phyloP scores from a whole-genome alignment of 2,329 filamentous ascomycete genomes.

The Xylariomycetidae sp. region DNA sequence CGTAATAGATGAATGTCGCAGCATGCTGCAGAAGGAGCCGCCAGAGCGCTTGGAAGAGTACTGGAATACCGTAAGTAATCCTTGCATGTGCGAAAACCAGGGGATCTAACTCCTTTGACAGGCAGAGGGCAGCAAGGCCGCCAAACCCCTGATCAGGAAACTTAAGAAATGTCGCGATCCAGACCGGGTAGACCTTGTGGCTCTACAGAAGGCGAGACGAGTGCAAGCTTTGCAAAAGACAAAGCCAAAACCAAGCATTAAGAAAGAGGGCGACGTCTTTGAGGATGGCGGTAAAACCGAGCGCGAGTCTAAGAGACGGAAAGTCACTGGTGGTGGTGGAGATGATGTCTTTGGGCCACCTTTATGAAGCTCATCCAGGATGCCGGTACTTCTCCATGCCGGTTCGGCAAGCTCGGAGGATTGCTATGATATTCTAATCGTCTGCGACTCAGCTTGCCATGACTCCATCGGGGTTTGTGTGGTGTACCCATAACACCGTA shows the following conservation, averaged over 20 bases:
- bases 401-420: too few species aligned
- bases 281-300: slow-evolving; percentile 30
- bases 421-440: too few species aligned
- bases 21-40: slow-evolving; percentile 52
- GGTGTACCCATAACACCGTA: too few species aligned
- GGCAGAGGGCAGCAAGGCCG: slow-evolving; percentile 42
- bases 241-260: slow-evolving; percentile 29
- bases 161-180: slow-evolving; percentile 71
- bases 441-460: too few species aligned
- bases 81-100: slow-evolving; percentile 14
- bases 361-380: slow-evolving; percentile 14
- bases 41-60: slow-evolving; percentile 51
- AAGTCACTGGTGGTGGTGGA: slow-evolving; percentile 16
- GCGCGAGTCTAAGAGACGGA: slow-evolving; percentile 35
- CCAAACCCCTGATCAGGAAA: slow-evolving; percentile 61
- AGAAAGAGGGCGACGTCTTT: slow-evolving; percentile 45
- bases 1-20: slow-evolving; percentile 46
- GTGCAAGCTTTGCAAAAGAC: slow-evolving; percentile 42
- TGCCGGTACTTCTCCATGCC: too few species aligned
- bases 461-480: too few species aligned
- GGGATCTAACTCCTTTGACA: slow-evolving; percentile 21
- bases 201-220: slow-evolving; percentile 60
- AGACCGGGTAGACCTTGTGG: slow-evolving; percentile 67
- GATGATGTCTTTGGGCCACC: slow-evolving; percentile 23
- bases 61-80: slow-evolving; percentile 44